A percentile compares a stretch with the other conserved stretches of the same genome.
phyloP scores from a whole-genome alignment of 2,329 filamentous ascomycete species.

The Albophoma yamanashiensis region DNA sequence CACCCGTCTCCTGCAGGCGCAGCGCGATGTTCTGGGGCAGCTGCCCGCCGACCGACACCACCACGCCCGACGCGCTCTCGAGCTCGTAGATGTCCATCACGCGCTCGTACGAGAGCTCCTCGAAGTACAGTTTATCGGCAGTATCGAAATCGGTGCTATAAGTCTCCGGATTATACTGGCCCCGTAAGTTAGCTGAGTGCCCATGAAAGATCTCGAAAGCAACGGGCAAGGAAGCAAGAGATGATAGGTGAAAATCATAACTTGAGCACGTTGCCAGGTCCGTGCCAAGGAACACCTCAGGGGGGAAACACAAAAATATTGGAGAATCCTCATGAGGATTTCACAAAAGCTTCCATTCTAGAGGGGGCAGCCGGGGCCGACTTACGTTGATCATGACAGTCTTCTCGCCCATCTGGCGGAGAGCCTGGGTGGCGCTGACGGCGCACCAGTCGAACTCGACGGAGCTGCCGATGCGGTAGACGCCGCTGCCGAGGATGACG shows the following conservation, averaged over 20 bases:
- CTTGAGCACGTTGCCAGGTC: too few species aligned
- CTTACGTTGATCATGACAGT: slow-evolving; percentile 90
- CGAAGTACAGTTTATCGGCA: slow-evolving; percentile 90
- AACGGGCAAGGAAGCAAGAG: too few species aligned
- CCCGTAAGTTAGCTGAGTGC: neutral
- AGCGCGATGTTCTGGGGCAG: slow-evolving; percentile 96
- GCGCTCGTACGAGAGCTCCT: slow-evolving; percentile 91
- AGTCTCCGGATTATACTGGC: slow-evolving; percentile 66
- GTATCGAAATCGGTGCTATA: slow-evolving; percentile 76
- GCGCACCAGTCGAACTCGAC: slow-evolving; percentile 99
- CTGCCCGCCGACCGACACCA: slow-evolving; percentile 93
- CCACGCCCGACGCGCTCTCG: slow-evolving; percentile 73
- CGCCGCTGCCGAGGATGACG: slow-evolving; percentile 83
- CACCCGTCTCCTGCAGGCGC: slow-evolving; percentile 80
- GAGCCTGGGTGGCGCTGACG: slow-evolving; percentile 75
- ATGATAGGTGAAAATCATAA: too few species aligned
- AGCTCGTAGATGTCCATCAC: slow-evolving; percentile 99
- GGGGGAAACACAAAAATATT: too few species aligned
- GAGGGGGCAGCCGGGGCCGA: neutral
- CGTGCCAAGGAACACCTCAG: too few species aligned
- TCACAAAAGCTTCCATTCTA: too few species aligned
- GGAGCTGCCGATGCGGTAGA: slow-evolving; percentile 94
- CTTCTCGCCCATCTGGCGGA: slow-evolving; percentile 85
- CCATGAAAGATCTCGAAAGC: neutral
- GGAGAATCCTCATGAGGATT: too few species aligned